Evolutionary conservation across 306 rosid species (phyloP), one percentile per base, ranked within the genome.

Genomic region (Argentina anserina): DNA sequence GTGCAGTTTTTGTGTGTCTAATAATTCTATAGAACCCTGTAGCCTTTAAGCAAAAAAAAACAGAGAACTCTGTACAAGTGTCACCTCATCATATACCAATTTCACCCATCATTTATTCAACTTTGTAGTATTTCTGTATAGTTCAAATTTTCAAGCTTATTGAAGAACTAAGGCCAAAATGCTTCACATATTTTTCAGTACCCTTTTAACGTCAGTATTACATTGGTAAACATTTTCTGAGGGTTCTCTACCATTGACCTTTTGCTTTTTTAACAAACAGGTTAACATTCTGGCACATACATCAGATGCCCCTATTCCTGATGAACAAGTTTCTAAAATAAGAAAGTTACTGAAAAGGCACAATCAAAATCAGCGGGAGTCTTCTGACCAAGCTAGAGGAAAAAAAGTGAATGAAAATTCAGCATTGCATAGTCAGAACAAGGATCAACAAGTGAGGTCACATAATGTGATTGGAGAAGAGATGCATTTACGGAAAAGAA

Each of bases 211-310:
- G 55, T 63, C 25, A 29, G 29, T 23, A 58, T 37, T 29, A 34
- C 46, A 9, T 58, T 8, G 10, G 45, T n/a, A 50, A 50, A 41
- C 3, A 5, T 17, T 45, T n/a, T 69, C 28, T 53, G 34, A 40
- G 73, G 71, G 64, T 72, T 64, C 55, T 33, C 55, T 81, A 75
- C 21, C 68, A 66, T 79, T 77, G 47, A 68, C 71, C 76, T 34
- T 75, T 52, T 63, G 67, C 50, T 21, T 74, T 52, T 83, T 60
- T 81, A 33, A 67, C 74, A 77, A 77, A 81, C 93, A 95, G 99
- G 96, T 95, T 77, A 88, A 88, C 80, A 83, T 95, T 75, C 82
- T 95, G 97, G 92, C 91, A 63, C 88, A 95, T 74, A 78, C 88
- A 73, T 75, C 87, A 25, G 97, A 95, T 77, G 78, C 58, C 78